Conservation (phyloP, 371 early-diverging fungal species). For the Syncephalastrum racemosum region DNA sequence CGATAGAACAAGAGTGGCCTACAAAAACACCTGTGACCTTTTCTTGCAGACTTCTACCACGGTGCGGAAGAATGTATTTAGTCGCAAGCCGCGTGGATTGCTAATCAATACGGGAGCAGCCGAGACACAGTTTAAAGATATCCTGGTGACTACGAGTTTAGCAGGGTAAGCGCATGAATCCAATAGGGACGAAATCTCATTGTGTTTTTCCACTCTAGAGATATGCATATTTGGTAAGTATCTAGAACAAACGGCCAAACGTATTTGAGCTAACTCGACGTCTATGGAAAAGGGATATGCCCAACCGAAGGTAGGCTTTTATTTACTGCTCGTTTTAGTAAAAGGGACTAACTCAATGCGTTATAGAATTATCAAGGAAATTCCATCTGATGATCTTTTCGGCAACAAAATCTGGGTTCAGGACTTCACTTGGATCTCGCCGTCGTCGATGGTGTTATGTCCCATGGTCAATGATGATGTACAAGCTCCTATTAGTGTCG, state of each 20-base stretch:
- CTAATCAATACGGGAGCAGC: conserved; percentile 25
- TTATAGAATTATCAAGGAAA: conserved; percentile 8
- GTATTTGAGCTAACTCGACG: background rate
- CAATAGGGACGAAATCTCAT: background rate
- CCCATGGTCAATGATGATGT: conserved; percentile 3
- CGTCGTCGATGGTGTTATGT: background rate
- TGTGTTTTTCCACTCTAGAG: conserved; percentile 7
- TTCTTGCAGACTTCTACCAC: conserved; percentile 7
- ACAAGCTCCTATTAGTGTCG: conserved; percentile 13
- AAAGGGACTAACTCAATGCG: conserved; percentile 21
- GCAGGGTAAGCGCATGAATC: conserved; percentile 20
- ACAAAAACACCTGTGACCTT: conserved; percentile 8
- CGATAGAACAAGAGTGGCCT: no score
- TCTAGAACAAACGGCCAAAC: background rate
- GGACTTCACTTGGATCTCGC: background rate
- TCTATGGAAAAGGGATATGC: conserved; percentile 18
- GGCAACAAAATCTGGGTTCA: background rate
- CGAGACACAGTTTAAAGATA: conserved; percentile 15
- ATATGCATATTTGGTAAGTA: conserved; percentile 39
- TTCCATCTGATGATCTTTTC: no score
- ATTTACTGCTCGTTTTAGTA: conserved; percentile 3
- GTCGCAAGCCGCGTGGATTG: conserved; percentile 34
- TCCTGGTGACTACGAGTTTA: conserved; percentile 31
- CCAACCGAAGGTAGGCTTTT: conserved; percentile 12
- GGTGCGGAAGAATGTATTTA: conserved; percentile 7